These are phyloP conservation scores for Stachybotrys elegans DNA, from an alignment of 2,329 filamentous ascomycete species.

Conservation along the genomic window DNA sequence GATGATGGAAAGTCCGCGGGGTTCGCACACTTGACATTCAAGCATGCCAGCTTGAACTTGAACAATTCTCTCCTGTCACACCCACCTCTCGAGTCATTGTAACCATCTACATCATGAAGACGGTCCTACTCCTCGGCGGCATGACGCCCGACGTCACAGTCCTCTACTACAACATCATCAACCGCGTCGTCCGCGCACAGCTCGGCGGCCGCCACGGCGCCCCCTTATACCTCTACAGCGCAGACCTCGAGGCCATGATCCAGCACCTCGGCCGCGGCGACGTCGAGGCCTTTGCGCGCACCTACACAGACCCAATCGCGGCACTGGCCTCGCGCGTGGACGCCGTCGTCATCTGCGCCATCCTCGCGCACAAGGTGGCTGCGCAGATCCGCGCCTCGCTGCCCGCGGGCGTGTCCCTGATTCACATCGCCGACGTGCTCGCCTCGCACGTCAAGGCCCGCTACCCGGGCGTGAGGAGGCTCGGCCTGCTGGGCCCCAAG, in stretches of 20 bases:
- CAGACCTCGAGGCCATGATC: conserved; percentile 8
- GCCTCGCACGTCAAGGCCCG: conserved; percentile 3
- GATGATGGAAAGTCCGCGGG: too few relatives aligned
- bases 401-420: not conserved
- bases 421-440: conserved; percentile 7
- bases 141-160: conserved; percentile 10
- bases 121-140: conserved; percentile 8
- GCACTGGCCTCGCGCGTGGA: conserved; percentile 3
- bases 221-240: conserved; percentile 8
- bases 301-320: conserved; percentile 3
- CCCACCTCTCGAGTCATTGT: too few relatives aligned
- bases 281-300: conserved; percentile 3
- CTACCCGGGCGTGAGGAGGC: conserved; percentile 5
- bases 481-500: conserved; percentile 8
- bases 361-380: conserved; percentile 8
- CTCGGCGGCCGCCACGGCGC: conserved; percentile 7
- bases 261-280: conserved; percentile 3
- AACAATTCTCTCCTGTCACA: too few relatives aligned
- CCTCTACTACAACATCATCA: conserved; percentile 10
- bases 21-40: too few relatives aligned
- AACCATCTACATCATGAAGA: too few relatives aligned
- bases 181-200: conserved; percentile 2
- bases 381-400: conserved; percentile 1
- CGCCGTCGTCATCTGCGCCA: conserved; percentile 8
- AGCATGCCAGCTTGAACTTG: too few relatives aligned